Conservation (phyloP, 2,329 filamentous ascomycete species). For the Ceratocystis smalleyi region DNA sequence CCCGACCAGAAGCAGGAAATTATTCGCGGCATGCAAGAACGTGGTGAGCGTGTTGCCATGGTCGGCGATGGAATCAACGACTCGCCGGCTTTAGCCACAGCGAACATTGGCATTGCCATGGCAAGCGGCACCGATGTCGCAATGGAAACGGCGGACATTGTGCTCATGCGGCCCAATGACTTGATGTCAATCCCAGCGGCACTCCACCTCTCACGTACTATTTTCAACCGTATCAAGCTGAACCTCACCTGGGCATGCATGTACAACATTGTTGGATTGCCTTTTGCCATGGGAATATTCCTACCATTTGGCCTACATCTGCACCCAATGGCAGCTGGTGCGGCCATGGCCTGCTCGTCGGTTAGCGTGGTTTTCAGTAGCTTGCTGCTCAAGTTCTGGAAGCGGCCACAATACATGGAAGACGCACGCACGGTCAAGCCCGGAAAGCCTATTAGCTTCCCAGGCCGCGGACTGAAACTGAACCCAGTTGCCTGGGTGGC, state of each 20-base stretch:
- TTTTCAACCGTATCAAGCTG: constrained; percentile 84
- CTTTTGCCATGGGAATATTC: constrained; percentile 94
- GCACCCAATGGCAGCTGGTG: constrained; percentile 86
- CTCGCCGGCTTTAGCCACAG: constrained; percentile 82
- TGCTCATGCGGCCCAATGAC: constrained; percentile 84
- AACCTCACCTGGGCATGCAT: constrained; percentile 86
- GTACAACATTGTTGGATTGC: constrained; percentile 82
- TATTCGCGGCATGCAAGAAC: constrained; percentile 56
- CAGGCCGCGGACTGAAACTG: constrained; percentile 23
- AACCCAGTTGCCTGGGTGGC: constrained; percentile 10
- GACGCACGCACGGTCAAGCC: constrained; percentile 46
- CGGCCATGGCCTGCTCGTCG: constrained; percentile 81
- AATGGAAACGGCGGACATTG: constrained; percentile 91
- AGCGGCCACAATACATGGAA: constrained; percentile 72
- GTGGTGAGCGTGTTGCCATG: constrained; percentile 77
- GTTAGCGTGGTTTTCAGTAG: constrained; percentile 80
- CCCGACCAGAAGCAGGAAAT: constrained; percentile 86
- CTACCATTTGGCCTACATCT: constrained; percentile 75
- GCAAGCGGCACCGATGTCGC: constrained; percentile 88
- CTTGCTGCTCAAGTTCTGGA: constrained; percentile 76
- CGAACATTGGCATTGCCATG: constrained; percentile 85
- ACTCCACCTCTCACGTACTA: constrained; percentile 63
- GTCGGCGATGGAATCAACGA: constrained; percentile 98
- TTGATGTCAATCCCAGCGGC: constrained; percentile 85
- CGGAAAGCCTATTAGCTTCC: constrained; percentile 28